Evolutionary conservation across 768 basidiomycete genomes (phyloP).

Genomic region (Psilocybe azurescens): DNA sequence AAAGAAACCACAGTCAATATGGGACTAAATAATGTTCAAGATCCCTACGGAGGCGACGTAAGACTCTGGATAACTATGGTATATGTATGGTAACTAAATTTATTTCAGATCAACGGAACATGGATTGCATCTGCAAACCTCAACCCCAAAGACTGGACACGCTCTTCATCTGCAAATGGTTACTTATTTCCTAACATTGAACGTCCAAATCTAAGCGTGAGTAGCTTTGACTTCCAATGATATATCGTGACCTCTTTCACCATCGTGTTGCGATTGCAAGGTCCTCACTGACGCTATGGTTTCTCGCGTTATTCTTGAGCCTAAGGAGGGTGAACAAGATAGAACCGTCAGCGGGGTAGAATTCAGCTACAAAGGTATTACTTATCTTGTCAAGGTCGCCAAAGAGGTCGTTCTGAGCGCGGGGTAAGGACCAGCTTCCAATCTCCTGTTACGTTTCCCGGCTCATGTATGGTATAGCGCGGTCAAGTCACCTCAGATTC

Average conservation of each 20-base stretch:
- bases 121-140: conserved; percentile 59
- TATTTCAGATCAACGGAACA: conserved; percentile 27
- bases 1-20: conserved; percentile 29
- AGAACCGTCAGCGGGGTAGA: conserved; percentile 37
- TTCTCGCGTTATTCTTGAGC: conserved; percentile 13
- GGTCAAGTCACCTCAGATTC: conserved; percentile 48
- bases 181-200: conserved; percentile 47
- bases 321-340: not conserved
- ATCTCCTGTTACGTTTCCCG: conserved; percentile 12
- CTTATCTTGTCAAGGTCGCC: not conserved
- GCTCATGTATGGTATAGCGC: conserved; percentile 4
- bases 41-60: conserved; percentile 37
- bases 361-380: conserved; percentile 31
- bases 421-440: not conserved
- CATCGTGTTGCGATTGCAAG: not conserved
- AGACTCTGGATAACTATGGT: no score
- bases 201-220: conserved; percentile 55
- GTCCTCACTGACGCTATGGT: conserved; percentile 28
- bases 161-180: not conserved
- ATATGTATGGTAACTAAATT: no score
- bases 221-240: conserved; percentile 28
- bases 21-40: conserved; percentile 28
- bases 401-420: conserved; percentile 12
- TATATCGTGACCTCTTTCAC: not conserved
- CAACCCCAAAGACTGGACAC: conserved; percentile 65